phyloP scores from a whole-genome alignment of 306 rosid genomes.

The Abrus pulchellus region DNA sequence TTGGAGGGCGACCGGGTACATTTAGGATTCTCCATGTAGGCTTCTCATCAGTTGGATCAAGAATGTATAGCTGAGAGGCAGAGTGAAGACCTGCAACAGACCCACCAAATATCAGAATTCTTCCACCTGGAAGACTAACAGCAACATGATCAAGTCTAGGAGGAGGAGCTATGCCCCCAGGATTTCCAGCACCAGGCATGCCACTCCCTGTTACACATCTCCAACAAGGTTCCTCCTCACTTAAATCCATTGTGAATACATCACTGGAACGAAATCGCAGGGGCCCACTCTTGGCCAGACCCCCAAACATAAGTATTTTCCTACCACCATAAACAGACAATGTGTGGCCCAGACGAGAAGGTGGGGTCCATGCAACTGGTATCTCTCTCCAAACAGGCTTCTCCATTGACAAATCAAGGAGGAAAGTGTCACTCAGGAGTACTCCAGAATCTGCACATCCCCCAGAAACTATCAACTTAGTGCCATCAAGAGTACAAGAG shows the following conservation, averaged over 20 bases:
- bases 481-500: slow-evolving; percentile 92
- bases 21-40: slow-evolving; percentile 92
- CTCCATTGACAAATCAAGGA: slow-evolving; percentile 91
- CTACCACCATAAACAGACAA: slow-evolving; percentile 86
- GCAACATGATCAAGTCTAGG: slow-evolving; percentile 96
- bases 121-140: slow-evolving; percentile 91
- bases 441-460: slow-evolving; percentile 97
- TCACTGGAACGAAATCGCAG: slow-evolving; percentile 88
- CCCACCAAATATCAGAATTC: slow-evolving; percentile 89
- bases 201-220: slow-evolving; percentile 88
- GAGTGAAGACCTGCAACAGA: slow-evolving; percentile 97
- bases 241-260: slow-evolving; percentile 85
- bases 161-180: slow-evolving; percentile 92
- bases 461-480: slow-evolving; percentile 90
- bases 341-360: slow-evolving; percentile 89
- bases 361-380: slow-evolving; percentile 91
- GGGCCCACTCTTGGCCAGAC: slow-evolving; percentile 95
- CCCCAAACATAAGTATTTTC: slow-evolving; percentile 91
- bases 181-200: slow-evolving; percentile 93
- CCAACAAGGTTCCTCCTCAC: slow-evolving; percentile 95
- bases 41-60: slow-evolving; percentile 90
- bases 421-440: slow-evolving; percentile 84
- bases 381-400: slow-evolving; percentile 91
- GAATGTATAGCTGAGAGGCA: slow-evolving; percentile 85
- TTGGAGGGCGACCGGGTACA: slow-evolving; percentile 87